Evolutionary conservation across 164 flowering plant species (phyloP).

Genomic region (Amborella trichopoda): DNA sequence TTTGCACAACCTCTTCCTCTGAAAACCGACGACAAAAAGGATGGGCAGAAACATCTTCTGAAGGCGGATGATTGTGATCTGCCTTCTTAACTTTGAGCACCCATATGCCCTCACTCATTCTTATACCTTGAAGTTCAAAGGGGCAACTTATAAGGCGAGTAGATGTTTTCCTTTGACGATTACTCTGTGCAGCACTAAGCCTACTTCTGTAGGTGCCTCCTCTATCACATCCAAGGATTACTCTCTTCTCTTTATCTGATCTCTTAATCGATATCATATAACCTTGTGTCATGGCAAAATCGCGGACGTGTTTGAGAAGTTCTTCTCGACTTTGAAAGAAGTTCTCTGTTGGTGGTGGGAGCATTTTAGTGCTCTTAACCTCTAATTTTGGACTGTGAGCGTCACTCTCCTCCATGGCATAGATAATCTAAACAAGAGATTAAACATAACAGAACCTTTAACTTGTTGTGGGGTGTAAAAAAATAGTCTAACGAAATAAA

Average conservation of each 20-base stretch:
- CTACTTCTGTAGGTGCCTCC: slow-evolving; percentile 36
- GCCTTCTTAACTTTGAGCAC: slow-evolving; percentile 27
- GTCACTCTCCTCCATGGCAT: too few species aligned
- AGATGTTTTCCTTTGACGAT: slow-evolving; percentile 21
- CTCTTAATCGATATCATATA: slow-evolving; percentile 36
- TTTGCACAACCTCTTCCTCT: slow-evolving; percentile 23
- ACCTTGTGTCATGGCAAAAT: slow-evolving; percentile 27
- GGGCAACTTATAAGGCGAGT: slow-evolving; percentile 48
- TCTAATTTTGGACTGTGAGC: too few species aligned
- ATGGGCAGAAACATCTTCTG: slow-evolving; percentile 28
- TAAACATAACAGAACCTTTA: too few species aligned
- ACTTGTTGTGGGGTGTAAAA: too few species aligned
- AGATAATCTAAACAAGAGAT: too few species aligned
- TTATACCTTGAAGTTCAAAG: slow-evolving; percentile 33
- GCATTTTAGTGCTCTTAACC: slow-evolving; percentile 14
- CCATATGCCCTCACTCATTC: slow-evolving; percentile 30
- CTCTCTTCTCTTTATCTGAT: slow-evolving; percentile 31
- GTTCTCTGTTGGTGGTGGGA: slow-evolving; percentile 29
- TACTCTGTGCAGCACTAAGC: slow-evolving; percentile 16
- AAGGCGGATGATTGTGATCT: slow-evolving; percentile 40
- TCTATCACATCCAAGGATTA: slow-evolving; percentile 38
- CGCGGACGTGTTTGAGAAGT: slow-evolving; percentile 32
- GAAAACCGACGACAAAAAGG: slow-evolving; percentile 38
- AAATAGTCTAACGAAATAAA: too few species aligned
- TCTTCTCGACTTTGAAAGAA: slow-evolving; percentile 29